Evolutionary conservation across 331 rosid species (phyloP).

Genomic region (Quercus lobata): DNA sequence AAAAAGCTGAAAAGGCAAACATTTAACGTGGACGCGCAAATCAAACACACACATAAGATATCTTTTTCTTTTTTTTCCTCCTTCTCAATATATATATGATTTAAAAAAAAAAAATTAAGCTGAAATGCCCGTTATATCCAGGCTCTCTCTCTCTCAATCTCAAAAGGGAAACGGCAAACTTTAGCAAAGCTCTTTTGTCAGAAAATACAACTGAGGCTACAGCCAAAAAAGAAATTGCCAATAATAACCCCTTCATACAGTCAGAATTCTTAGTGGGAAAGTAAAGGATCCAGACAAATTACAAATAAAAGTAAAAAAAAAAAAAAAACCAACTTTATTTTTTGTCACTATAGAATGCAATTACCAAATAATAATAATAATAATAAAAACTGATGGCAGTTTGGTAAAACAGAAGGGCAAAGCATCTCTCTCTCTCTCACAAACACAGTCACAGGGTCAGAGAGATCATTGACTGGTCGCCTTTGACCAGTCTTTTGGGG

Average conservation of each 20-base stretch:
- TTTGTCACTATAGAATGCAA: not conserved
- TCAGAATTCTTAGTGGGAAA: not conserved
- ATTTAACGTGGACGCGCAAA: no score
- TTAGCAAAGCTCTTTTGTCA: conserved; percentile 20
- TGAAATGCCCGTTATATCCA: not conserved
- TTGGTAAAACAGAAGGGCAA: conserved; percentile 11
- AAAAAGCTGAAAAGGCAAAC: no score
- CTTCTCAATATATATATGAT: no score
- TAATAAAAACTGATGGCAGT: conserved; percentile 1
- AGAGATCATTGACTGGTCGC: conserved; percentile 42
- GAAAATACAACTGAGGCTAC: conserved; percentile 8
- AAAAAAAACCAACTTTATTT: not conserved
- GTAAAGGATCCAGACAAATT: not conserved
- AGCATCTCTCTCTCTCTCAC: not conserved
- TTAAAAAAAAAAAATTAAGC: not conserved
- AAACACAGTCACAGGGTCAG: not conserved
- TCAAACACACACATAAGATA: no score
- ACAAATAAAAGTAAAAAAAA: not conserved
- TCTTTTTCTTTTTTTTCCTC: no score
- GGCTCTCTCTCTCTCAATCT: conserved; percentile 9
- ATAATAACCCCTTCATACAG: conserved; percentile 12
- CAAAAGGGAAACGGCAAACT: not conserved
- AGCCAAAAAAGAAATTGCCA: not conserved
- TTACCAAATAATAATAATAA: not conserved
- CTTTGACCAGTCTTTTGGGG: conserved; percentile 43